Evolutionary conservation across 495 filamentous ascomycete genomes (phyloP), one percentile per base, ranked within the genome.

Genomic region (Cairneyella variabilis): DNA sequence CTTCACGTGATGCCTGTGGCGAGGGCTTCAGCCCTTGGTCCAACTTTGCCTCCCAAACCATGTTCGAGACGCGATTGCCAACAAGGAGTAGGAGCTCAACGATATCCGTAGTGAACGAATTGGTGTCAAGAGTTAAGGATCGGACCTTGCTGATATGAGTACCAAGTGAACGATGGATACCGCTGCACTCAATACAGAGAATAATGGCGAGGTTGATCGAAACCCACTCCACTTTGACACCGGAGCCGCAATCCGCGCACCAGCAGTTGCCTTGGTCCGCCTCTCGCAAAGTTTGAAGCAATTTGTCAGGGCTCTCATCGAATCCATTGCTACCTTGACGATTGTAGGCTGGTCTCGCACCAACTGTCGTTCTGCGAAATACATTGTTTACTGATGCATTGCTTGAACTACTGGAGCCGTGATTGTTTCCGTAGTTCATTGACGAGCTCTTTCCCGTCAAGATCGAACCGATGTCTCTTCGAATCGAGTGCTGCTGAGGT

Each of bases 61-160:
- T 91, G 64, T 99, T 99, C 56, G 90, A 93, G 21, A 96, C 82
- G 22, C 90, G 81, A 65, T 99, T 99, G 46, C 95, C 95, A 53
- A 97, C 80, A 32, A 90, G 85, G 49, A 96, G 76, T 11, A 99
- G 79, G n/a, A 97, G 81, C 60, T 97, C 95, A 52, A 97, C 83
- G 51, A 96, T 90, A 68, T 99, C 93, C 38, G 88, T 88, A 0
- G 92, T 97, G 68, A 97, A 99, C 1, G 90, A 96, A 16, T 84
- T 89, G 38, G 90, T 93, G 69, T 99, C 93, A 18, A 99, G 78
- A 0, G 93, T 97, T 23, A 99, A 82, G 3, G 93, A 97, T 27
- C 93, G 85, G 20, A 99, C 83, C 71, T 99, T 99, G 65, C 91
- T 95, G 55, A 99, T 95, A 66, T 99, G 93, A 2, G 93, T 99